phyloP scores from a whole-genome alignment of 208 protist genomes.

The Phytomonas sp. region DNA sequence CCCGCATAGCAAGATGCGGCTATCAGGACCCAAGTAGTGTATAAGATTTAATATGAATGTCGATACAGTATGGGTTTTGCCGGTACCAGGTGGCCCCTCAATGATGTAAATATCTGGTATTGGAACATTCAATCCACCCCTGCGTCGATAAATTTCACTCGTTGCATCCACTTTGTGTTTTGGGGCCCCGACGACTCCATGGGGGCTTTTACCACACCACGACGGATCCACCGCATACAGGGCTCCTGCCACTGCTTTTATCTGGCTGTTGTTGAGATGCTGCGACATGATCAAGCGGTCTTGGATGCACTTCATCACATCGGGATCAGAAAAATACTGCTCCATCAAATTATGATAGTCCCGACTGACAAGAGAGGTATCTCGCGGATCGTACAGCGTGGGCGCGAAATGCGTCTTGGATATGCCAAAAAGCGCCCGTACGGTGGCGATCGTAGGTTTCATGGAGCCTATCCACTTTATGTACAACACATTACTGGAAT shows the following conservation, averaged over 20 bases:
- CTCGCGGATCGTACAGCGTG: slow-evolving; percentile 55
- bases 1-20: slow-evolving; percentile 67
- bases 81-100: slow-evolving; percentile 85
- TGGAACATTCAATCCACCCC: neutral
- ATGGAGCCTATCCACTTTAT: slow-evolving; percentile 43
- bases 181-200: neutral
- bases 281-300: slow-evolving; percentile 24
- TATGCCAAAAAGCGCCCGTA: slow-evolving; percentile 43
- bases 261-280: slow-evolving; percentile 60
- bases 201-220: slow-evolving; percentile 20
- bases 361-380: slow-evolving; percentile 22
- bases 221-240: slow-evolving; percentile 32
- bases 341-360: slow-evolving; percentile 23
- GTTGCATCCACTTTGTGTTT: slow-evolving; percentile 3
- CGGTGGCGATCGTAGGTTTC: slow-evolving; percentile 26
- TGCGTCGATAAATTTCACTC: slow-evolving; percentile 2
- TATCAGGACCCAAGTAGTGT: slow-evolving; percentile 25
- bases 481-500: slow-evolving; percentile 21
- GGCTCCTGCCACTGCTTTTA: slow-evolving; percentile 41
- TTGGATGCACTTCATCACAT: slow-evolving; percentile 8
- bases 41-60: slow-evolving; percentile 61
- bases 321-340: slow-evolving; percentile 14
- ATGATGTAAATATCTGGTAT: slow-evolving; percentile 59
- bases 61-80: slow-evolving; percentile 87
- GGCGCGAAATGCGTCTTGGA: slow-evolving; percentile 35